These are phyloP conservation scores for Acephala macrosclerotiorum DNA, from an alignment of 2,329 filamentous ascomycete genomes.

Conservation along the genomic window DNA sequence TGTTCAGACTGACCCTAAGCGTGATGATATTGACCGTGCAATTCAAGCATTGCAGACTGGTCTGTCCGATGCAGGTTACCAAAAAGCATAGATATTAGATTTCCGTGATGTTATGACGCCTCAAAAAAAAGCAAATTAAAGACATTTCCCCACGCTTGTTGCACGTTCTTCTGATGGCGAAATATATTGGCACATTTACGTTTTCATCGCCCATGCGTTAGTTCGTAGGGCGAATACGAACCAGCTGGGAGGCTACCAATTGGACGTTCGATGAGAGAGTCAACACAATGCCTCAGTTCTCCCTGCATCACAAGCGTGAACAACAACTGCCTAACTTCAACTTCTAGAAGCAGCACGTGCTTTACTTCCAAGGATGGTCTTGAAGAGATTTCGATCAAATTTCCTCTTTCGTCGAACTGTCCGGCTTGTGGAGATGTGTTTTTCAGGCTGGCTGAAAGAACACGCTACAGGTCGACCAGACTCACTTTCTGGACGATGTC, in stretches of 20 bases:
- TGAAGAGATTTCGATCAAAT: background rate
- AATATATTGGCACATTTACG: conserved; percentile 18
- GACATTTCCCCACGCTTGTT: conserved; percentile 10
- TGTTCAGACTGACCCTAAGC: conserved; percentile 72
- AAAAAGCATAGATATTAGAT: conserved; percentile 44
- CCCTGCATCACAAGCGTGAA: background rate
- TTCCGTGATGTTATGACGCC: background rate
- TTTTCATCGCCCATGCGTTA: background rate
- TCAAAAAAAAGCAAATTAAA: conserved; percentile 24
- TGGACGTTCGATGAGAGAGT: background rate
- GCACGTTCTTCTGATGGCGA: conserved; percentile 13
- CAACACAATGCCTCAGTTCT: background rate
- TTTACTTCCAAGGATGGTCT: background rate
- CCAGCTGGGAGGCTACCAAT: background rate
- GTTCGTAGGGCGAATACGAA: background rate
- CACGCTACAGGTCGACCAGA: background rate
- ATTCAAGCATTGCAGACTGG: conserved; percentile 78
- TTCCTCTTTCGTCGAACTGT: background rate
- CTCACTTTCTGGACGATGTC: background rate
- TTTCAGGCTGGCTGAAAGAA: background rate
- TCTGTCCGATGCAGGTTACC: conserved; percentile 76
- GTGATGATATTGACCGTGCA: conserved; percentile 85
- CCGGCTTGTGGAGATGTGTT: background rate
- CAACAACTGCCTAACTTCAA: background rate
- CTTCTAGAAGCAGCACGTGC: background rate